Percentiles rank a stretch among this genome's conserved stretches.
phyloP scores from a whole-genome alignment of 2,329 filamentous ascomycete species.

The Botryotinia calthae region DNA sequence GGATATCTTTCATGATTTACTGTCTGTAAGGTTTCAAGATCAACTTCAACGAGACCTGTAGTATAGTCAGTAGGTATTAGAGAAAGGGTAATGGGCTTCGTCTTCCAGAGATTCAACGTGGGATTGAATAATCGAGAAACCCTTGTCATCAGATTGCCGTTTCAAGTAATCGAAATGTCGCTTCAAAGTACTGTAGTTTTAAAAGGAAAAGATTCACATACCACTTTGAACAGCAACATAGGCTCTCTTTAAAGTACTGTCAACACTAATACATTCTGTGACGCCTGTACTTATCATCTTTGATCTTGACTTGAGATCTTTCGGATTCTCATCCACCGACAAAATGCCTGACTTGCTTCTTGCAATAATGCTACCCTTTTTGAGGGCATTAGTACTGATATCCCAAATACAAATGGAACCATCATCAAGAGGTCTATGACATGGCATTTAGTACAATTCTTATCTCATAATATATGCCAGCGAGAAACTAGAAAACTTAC shows the following conservation, averaged over 20 bases:
- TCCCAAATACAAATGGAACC: constrained; percentile 89
- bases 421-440: constrained; percentile 66
- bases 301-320: constrained; percentile 47
- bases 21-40: constrained; percentile 69
- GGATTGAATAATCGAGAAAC: neutral
- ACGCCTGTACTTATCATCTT: constrained; percentile 70
- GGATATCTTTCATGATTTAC: constrained; percentile 71
- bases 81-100: neutral
- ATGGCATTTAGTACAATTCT: constrained; percentile 1
- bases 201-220: constrained; percentile 40
- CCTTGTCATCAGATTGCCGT: neutral
- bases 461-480: neutral
- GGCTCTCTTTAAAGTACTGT: constrained; percentile 63
- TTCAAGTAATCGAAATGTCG: neutral
- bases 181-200: neutral
- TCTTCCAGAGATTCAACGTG: neutral
- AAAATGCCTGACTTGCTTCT: constrained; percentile 67
- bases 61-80: neutral
- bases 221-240: constrained; percentile 78
- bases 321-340: constrained; percentile 51
- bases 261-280: constrained; percentile 79
- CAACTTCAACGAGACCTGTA: constrained; percentile 71
- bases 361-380: constrained; percentile 61
- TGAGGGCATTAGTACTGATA: constrained; percentile 54
- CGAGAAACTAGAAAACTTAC: constrained; percentile 1